Base-by-base conservation (phyloP, 352 stramenopile species). In the Blastocystis sp. region DNA sequence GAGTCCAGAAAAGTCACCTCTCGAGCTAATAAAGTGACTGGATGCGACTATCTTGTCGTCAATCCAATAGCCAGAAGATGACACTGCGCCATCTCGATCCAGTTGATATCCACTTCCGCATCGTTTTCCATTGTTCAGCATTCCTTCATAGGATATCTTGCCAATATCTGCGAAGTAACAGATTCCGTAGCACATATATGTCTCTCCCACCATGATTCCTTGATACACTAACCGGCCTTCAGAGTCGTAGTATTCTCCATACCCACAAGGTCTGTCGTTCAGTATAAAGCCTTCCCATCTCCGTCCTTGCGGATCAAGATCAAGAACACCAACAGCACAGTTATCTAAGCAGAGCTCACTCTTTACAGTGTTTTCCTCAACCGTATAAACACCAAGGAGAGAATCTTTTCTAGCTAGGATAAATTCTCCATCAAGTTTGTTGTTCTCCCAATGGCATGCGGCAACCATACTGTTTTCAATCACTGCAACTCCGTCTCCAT, bases 221-320 rank as follows among this genome's bases (percentile, higher is more conserved):
- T 47, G 3, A 68, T 84, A 84, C 73, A 50, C 11, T 41, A 66
- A 1, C 3, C 15, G 4, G 18, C 62, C 45, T 18, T 84, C 47
- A 15, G 18, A 47, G 39, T 84, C 29, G 53, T 66, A 84, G 6
- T 54, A 84, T 3, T 18, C 18, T 47, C 73, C 73, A 5, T 18
- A 84, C 2, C 73, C 73, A 84, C 0, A 84, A 11, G 73, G 73
- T 9, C 66, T 26, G 5, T 18, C 29, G 2, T 69, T 68, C 20
- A 66, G n/a, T 15, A 69, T 7, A 45, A 66, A 13, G 2, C 73
- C 73, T 66, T 84, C 73, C 73, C 73, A 84, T 7, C 73, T n/a
- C 1, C 68, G 15, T 66, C 73, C 73, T 18, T 66, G n/a, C 5
- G 26, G 53, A 23, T 26, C 50, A n/a, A 84, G 39, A 66, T 84